Base-by-base conservation (phyloP, 2,329 filamentous ascomycete species). In the Calonectria fujianensis region DNA sequence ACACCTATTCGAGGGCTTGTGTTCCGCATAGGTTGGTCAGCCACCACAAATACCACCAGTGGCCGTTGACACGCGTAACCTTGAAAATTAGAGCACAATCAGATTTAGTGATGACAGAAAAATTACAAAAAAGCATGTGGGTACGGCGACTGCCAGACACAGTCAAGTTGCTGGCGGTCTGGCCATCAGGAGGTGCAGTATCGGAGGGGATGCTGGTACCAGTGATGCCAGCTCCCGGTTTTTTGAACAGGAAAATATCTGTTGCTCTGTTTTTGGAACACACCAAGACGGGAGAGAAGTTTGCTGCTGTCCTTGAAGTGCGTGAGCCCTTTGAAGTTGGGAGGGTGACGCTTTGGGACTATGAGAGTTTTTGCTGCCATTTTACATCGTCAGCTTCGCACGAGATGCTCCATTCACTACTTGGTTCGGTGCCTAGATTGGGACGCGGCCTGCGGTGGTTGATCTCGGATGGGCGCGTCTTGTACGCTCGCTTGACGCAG, bases 351-450 rank as follows among this genome's bases (percentile, higher is more conserved):
- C 14, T 32, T 7, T 3, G 18, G 18, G 1, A 10, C 51, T 0
- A 0, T 9, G 20, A 59, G 31, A 59, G 9, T 8, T 24, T 59
- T 24, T 20, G 13, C 20, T 39, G 20, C 7, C 20, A 9, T n/a
- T 59, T 59, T 37, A 20, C n/a, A 20, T 1, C n/a, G 32, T 13
- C 31, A 16, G 32, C 10, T 24, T 37, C 31, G 1, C 20, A 8
- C 4, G 31, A 37, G 18, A 4, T 6, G 1, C 9, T 39, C 11
- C 4, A 10, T 16, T 39, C 4, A 4, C 35, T 59, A 13, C n/a
- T 37, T 5, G 1, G 31, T 2, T 11, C 18, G 54, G 6, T 2
- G 3, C 11, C 3, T 2, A 9, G 4, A 37, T 9, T 3, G 4
- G 20, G 32, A 16, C 20, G 4, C 5, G 32, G 32, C 18, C 9